Conservation (phyloP, 208 protist genomes). For the Acanthamoeba pearcei region DNA sequence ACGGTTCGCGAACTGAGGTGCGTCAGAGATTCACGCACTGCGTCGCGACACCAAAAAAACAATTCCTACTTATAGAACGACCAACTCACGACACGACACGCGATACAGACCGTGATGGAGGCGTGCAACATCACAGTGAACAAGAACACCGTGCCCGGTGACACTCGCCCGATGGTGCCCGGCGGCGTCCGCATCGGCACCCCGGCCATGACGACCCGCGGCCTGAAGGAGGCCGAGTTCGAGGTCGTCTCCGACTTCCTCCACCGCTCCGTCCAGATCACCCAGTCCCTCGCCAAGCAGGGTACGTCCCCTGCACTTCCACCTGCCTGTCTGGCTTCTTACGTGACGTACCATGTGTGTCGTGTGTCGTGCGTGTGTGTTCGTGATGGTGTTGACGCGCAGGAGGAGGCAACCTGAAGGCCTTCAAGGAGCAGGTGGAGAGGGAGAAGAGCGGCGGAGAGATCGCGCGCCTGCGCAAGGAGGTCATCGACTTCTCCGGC, state of each 20-base stretch:
- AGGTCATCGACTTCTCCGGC: slow-evolving; percentile 91
- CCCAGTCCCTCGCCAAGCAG: slow-evolving; percentile 76
- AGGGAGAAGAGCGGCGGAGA: slow-evolving; percentile 18
- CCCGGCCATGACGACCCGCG: slow-evolving; percentile 73
- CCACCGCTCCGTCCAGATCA: slow-evolving; percentile 68
- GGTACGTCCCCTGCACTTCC: slow-evolving; percentile 79
- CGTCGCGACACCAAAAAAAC: neutral
- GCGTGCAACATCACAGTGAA: slow-evolving; percentile 87
- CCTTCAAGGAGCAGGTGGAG: slow-evolving; percentile 45
- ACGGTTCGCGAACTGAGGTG: slow-evolving; percentile 27
- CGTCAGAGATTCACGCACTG: neutral
- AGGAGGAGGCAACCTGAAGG: slow-evolving; percentile 4
- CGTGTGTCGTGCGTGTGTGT: neutral
- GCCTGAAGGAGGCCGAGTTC: slow-evolving; percentile 72
- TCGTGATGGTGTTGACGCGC: neutral
- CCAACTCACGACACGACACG: neutral
- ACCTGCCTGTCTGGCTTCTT: slow-evolving; percentile 86
- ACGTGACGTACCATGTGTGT: slow-evolving; percentile 49
- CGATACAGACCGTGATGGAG: slow-evolving; percentile 83
- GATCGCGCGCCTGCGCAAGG: slow-evolving; percentile 85
- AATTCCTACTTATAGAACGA: too few species aligned
- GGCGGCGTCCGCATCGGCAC: slow-evolving; percentile 88
- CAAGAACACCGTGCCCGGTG: slow-evolving; percentile 90
- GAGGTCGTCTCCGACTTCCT: slow-evolving; percentile 58
- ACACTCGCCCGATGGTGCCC: slow-evolving; percentile 86